These are phyloP conservation scores for Salvia sclarea DNA, from an alignment of 305 asterid species.

Conservation along the genomic window DNA sequence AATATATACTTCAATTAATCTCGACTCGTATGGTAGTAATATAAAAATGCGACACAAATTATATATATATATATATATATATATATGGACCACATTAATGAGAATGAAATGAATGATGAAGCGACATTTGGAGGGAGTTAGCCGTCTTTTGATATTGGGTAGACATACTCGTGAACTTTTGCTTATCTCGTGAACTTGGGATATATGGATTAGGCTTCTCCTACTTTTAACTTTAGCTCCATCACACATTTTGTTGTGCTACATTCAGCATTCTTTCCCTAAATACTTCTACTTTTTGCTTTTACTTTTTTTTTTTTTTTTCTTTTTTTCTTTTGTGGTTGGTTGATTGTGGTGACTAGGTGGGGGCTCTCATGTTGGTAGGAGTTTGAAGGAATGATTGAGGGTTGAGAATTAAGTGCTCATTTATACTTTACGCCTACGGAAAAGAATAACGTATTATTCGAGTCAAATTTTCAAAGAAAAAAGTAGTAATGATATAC, in stretches of 20 bases:
- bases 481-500: background rate
- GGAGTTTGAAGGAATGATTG: background rate
- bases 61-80: no score
- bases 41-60: background rate
- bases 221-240: conserved; percentile 15
- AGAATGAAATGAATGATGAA: conserved; percentile 15
- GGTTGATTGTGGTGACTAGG: no score
- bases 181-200: conserved; percentile 50
- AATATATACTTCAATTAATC: background rate
- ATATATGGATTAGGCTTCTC: background rate
- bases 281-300: background rate
- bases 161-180: conserved; percentile 60
- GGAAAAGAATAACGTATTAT: background rate
- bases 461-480: background rate
- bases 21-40: background rate
- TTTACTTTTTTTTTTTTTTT: background rate
- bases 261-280: conserved; percentile 16
- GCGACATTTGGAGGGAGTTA: conserved; percentile 33
- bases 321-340: no score
- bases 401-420: background rate
- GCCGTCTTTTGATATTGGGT: conserved; percentile 45
- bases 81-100: conserved; percentile 16
- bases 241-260: conserved; percentile 31
- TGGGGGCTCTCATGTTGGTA: background rate
- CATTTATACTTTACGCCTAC: background rate